Evolutionary conservation across 495 filamentous ascomycete species (phyloP).

Genomic region (Acidomyces sp.): DNA sequence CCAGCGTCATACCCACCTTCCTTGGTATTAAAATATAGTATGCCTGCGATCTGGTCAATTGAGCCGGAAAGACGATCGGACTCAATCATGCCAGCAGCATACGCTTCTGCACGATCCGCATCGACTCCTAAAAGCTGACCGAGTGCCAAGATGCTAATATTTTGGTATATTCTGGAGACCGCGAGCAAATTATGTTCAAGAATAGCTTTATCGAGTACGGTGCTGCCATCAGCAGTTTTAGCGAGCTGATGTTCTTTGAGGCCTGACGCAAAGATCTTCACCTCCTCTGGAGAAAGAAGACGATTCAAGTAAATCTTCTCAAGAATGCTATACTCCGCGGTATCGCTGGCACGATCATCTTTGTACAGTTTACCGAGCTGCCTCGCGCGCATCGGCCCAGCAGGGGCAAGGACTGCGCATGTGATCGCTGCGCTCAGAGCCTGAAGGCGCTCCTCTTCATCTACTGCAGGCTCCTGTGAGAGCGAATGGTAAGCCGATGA

Average conservation of each 20-base stretch:
- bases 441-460: conserved; percentile 72
- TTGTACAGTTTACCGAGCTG: conserved; percentile 77
- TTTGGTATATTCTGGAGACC: conserved; percentile 73
- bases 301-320: conserved; percentile 98
- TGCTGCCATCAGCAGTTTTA: conserved; percentile 72
- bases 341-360: conserved; percentile 66
- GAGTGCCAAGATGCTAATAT: conserved; percentile 70
- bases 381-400: conserved; percentile 71
- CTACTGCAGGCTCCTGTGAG: conserved; percentile 58
- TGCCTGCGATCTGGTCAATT: conserved; percentile 86
- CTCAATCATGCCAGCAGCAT: conserved; percentile 90
- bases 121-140: conserved; percentile 65
- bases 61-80: conserved; percentile 72
- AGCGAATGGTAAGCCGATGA: conserved; percentile 76
- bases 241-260: conserved; percentile 82
- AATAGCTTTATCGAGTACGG: conserved; percentile 86
- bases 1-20: conserved; percentile 27
- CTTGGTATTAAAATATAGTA: conserved; percentile 60
- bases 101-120: conserved; percentile 74
- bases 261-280: conserved; percentile 67
- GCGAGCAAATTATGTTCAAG: conserved; percentile 91
- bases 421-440: conserved; percentile 80
- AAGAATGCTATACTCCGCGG: conserved; percentile 73
- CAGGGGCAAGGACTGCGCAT: conserved; percentile 87
- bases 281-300: conserved; percentile 64